A percentile compares a stretch with the other conserved stretches of the same genome.
phyloP scores from a whole-genome alignment of 1,284 basidiomycete genomes.

The Testicularia cyperi region DNA sequence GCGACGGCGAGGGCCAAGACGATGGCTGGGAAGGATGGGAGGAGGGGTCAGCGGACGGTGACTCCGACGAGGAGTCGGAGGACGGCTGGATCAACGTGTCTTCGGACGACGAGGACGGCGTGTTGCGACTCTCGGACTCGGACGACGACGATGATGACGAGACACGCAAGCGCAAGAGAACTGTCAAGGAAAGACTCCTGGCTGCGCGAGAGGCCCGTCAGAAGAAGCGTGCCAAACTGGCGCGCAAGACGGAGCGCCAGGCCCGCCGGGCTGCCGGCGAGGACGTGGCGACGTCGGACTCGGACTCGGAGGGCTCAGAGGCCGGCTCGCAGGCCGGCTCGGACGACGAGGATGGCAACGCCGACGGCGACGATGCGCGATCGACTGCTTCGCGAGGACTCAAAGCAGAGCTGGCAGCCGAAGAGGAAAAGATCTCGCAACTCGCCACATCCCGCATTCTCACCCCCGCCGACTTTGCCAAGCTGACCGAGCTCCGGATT shows the following conservation, averaged over 20 bases:
- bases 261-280: slow-evolving; percentile 53
- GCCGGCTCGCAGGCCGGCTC: slow-evolving; percentile 44
- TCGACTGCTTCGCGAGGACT: slow-evolving; percentile 5
- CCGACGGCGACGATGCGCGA: slow-evolving; percentile 29
- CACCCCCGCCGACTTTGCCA: slow-evolving; percentile 93
- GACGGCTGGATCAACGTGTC: slow-evolving; percentile 80
- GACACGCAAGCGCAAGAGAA: slow-evolving; percentile 24
- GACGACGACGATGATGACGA: slow-evolving; percentile 79
- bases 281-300: slow-evolving; percentile 51
- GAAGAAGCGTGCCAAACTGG: slow-evolving; percentile 37
- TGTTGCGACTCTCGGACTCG: slow-evolving; percentile 64
- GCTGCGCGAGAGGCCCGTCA: slow-evolving; percentile 40
- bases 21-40: slow-evolving; percentile 85
- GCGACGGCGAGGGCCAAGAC: slow-evolving; percentile 61
- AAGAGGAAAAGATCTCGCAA: slow-evolving; percentile 43
- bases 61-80: slow-evolving; percentile 67
- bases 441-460: slow-evolving; percentile 84
- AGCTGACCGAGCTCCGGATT: slow-evolving; percentile 85
- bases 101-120: slow-evolving; percentile 70
- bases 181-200: slow-evolving; percentile 31
- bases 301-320: slow-evolving; percentile 36
- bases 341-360: slow-evolving; percentile 66
- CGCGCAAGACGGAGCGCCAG: slow-evolving; percentile 51
- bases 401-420: slow-evolving; percentile 10
- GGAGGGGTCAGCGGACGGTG: slow-evolving; percentile 71